Base-by-base conservation (phyloP, 2,329 filamentous ascomycete species). In the Pseudopithomyces chartarum region DNA sequence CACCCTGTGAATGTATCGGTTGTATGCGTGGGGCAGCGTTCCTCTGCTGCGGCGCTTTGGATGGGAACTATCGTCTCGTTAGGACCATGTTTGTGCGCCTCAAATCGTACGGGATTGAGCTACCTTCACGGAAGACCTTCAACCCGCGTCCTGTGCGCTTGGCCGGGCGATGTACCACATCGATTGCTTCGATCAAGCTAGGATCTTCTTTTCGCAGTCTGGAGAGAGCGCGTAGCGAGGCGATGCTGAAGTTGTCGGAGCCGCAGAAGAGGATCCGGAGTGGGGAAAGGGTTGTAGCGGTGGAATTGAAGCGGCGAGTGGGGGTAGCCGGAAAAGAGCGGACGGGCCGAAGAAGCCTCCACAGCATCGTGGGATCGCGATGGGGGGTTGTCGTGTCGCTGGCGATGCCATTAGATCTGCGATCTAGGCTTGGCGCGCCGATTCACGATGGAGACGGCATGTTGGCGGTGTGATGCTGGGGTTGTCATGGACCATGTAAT, bases 241-340 rank as follows among this genome's bases (percentile, higher is more conserved):
- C 84, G 67, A 89, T 89, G 79, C 94, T 97, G 76, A 98, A 97
- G 2, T 87, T 83, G 75, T 99, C 95, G 2, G 94, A 95, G 60
- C 95, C 95, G 77, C 93, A 98, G 78, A 97, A 99, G 3, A 99
- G 84, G 52, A 99, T 92, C 33, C 88, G 84, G 32, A 99, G 81
- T 2, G 91, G 90, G 15, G 54, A 26, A 15, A 11, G 20, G 17
- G 45, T 20, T 23, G 44, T 20, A n/a, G 40, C n/a, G 40, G 55
- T 52, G 12, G 65, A 65, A 55, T 19, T 55, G 47, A 59, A 58
- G 32, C 55, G 47, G 48, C 59, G 58, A 50, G 17, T 44, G 20
- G 53, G 17, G 13, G 56, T 15, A 7, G 52, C 26, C 4, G 59
- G 5, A 22, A 67, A 56, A 10, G 63, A 65, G 62, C 64, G 69